Base-by-base conservation (phyloP, 2,329 filamentous ascomycete species). In the Colletotrichum chlorophyti region DNA sequence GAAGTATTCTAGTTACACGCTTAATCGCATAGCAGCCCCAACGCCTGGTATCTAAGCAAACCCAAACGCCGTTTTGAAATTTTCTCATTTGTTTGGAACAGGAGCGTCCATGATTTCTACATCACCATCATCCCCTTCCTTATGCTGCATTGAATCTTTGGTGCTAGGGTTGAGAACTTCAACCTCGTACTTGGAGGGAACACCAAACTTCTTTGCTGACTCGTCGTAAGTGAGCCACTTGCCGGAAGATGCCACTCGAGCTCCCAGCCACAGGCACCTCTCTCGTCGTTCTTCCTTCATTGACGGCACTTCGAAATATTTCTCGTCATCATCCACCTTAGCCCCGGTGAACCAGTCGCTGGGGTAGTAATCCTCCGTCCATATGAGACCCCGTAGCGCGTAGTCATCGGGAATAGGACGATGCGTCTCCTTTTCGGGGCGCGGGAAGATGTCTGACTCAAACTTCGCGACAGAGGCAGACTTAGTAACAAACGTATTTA, bases 351-450 rank as follows among this genome's bases (percentile, higher is more conserved):
- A 91, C 83, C 84, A 90, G 0, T 77, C 73, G 0, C 71, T 53
- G 0, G 87, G 86, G 50, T 83, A 86, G 54, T 88, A 88, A 12
- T 77, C 75, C 3, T 85, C 78, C 0, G 80, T 75, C 76, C 85
- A 91, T 3, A 86, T 68, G 2, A 90, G 73, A 0, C 89, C 89
- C 1, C 87, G 79, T 51, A 91, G 79, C 0, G 83, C 79, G 64
- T 85, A 91, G 61, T 92, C 89, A 50, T 92, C 89, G 0, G 88
- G 86, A 0, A 92, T 69, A 0, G 88, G 88, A 1, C 80, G 75
- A 1, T 77, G 77, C 0, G 77, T 68, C 2, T 72, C 71, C 31
- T 74, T 74, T 2, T 76, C 76, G 2, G 75, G 74, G 1, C 72
- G 66, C 0, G 83, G 82, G 58, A 90, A 86, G 0, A 71, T 66